Base-by-base conservation (phyloP, 1,284 basidiomycete species). In the Ganoderma lingzhi region DNA sequence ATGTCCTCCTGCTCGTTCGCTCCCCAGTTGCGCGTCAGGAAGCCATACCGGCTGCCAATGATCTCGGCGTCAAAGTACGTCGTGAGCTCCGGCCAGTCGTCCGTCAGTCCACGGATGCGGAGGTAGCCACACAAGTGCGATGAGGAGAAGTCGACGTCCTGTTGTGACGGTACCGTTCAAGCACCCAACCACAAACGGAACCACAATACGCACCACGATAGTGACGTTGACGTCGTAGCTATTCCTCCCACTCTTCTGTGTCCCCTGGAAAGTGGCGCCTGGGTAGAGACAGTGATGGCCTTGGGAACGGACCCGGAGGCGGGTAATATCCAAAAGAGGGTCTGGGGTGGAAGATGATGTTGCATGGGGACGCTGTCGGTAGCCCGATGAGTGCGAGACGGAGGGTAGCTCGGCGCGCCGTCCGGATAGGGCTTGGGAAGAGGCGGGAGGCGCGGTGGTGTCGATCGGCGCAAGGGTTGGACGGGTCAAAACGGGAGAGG, bases 41-140 rank as follows among this genome's bases (percentile, higher is more conserved):
- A 97, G 6, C 96, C 96, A 78, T 96, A 90, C 44, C 93, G 89
- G 75, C 85, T 88, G 30, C 96, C 95, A 73, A 97, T 96, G 73
- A 97, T 96, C 80, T 97, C 95, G 63, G 95, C 96, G 77, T 96
- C 94, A 81, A 97, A 97, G 78, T 96, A 97, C 2, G 96, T 97
- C 5, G 94, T 96, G 66, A 97, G 87, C 78, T 95, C 93, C 17
- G 79, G 79, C 79, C 95, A 96, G 74, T 96, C 92, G 72, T 97
- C 91, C 60, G 96, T 97, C 63, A 97, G 83, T 45, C 95, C 93
- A 14, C 92, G 90, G 77, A 97, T 97, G 72, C 93, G 90, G 60
- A 97, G 89, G 80, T 96, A 96, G 15, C 96, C 96, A 75, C 93
- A 96, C 9, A 87, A 74, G 23, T 80, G 72, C 59, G 69, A 70